These are phyloP conservation scores for Gossypium raimondii DNA, from an alignment of 345 rosid genomes.

Conservation along the genomic window DNA sequence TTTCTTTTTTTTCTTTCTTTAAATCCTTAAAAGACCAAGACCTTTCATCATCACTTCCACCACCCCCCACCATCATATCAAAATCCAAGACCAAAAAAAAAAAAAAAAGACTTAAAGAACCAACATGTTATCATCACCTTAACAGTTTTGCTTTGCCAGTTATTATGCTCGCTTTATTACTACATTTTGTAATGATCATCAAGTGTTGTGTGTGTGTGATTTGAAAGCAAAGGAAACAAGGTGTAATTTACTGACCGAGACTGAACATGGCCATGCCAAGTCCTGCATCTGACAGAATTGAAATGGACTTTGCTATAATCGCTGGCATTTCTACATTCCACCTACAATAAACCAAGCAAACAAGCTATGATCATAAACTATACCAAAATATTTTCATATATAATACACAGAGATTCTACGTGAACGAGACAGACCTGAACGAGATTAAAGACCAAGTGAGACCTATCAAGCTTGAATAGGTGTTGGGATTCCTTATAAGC, in stretches of 20 bases:
- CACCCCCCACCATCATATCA: constrained; percentile 15
- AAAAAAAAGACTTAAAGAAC: not conserved
- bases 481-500: constrained; percentile 93
- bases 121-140: too few relatives aligned
- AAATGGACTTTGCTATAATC: constrained; percentile 85
- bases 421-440: constrained; percentile 53
- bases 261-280: constrained; percentile 99
- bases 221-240: not conserved
- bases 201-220: constrained; percentile 5
- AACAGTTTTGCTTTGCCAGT: constrained; percentile 11
- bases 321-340: constrained; percentile 96
- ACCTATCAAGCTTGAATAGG: constrained; percentile 93
- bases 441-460: constrained; percentile 89
- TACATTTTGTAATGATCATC: constrained; percentile 33
- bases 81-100: constrained; percentile 4
- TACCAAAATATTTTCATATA: too few relatives aligned
- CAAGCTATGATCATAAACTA: too few relatives aligned
- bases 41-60: constrained; percentile 24
- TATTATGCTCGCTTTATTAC: constrained; percentile 24
- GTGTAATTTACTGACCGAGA: constrained; percentile 69
- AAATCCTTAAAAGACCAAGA: not conserved
- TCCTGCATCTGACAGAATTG: constrained; percentile 99
- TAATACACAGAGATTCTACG: not conserved
- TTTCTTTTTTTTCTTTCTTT: not conserved
- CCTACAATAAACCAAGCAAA: constrained; percentile 32